Evolutionary conservation across 441 rosid species (phyloP).

Genomic region (Bruguiera hainesii): DNA sequence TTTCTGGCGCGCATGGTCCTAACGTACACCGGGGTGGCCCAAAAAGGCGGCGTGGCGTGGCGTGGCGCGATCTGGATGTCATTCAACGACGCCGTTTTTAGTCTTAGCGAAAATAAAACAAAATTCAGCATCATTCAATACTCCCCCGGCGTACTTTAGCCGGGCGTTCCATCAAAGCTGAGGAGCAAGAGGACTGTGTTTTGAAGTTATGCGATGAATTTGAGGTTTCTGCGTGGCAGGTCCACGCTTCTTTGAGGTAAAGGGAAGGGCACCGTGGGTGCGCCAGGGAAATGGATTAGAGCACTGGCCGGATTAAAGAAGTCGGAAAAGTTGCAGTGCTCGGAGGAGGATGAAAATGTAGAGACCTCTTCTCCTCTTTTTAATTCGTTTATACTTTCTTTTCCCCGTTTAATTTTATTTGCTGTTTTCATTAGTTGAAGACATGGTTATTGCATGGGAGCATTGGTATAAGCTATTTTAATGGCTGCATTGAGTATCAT

Average conservation of each 20-base stretch:
- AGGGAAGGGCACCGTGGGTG: no score
- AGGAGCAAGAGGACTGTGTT: neutral
- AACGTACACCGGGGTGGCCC: no score
- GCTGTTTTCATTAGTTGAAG: neutral
- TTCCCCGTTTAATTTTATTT: neutral
- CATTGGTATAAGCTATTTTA: neutral
- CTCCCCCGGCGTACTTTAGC: no score
- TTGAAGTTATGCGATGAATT: conserved; percentile 3
- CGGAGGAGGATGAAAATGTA: conserved; percentile 17
- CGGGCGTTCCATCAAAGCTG: no score
- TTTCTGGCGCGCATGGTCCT: no score
- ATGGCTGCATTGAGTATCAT: neutral
- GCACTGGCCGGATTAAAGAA: conserved; percentile 76
- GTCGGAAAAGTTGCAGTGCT: conserved; percentile 74
- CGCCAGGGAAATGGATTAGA: no score
- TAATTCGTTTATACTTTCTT: neutral
- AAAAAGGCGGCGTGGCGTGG: no score
- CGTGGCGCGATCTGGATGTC: no score
- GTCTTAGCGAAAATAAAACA: no score
- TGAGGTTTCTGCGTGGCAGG: conserved; percentile 24
- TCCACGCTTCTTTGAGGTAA: conserved; percentile 18
- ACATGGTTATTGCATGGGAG: neutral
- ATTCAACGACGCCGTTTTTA: no score
- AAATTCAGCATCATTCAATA: no score
- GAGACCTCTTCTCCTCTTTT: neutral